These are phyloP conservation scores for Xylaria grammica DNA, from an alignment of 495 filamentous ascomycete species.

Conservation along the genomic window DNA sequence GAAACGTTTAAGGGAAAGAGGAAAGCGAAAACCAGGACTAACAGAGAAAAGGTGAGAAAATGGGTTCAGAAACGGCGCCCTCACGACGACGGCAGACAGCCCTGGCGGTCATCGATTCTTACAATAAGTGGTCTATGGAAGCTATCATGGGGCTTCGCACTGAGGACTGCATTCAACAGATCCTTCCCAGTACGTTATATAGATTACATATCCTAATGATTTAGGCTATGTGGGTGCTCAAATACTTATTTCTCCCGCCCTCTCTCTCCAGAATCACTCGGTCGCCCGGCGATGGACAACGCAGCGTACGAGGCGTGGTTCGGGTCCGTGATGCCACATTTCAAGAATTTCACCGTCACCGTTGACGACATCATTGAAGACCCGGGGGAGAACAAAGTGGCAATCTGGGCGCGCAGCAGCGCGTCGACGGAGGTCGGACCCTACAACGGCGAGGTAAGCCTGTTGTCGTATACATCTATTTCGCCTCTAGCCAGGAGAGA, in stretches of 20 bases:
- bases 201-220: background rate
- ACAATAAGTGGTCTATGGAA: background rate
- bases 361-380: conserved; percentile 29
- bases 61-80: background rate
- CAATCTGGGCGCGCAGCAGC: conserved; percentile 22
- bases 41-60: background rate
- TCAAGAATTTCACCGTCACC: conserved; percentile 23
- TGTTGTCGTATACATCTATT: background rate
- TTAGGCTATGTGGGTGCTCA: too few species aligned
- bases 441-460: conserved; percentile 24
- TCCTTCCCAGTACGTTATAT: background rate
- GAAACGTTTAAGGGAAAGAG: background rate
- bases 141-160: background rate
- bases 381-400: conserved; percentile 29
- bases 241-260: too few species aligned
- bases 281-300: background rate
- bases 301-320: background rate
- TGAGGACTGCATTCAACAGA: background rate
- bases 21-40: background rate
- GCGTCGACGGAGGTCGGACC: conserved; percentile 26
- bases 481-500: background rate
- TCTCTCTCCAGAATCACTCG: background rate
- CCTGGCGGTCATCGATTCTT: background rate
- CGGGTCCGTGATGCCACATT: background rate
- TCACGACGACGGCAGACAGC: background rate